Percentiles rank a stretch among this genome's conserved stretches.
These are phyloP conservation scores for Seiridium unicorne DNA, from an alignment of 2,329 filamentous ascomycete species.

Conservation along the genomic window DNA sequence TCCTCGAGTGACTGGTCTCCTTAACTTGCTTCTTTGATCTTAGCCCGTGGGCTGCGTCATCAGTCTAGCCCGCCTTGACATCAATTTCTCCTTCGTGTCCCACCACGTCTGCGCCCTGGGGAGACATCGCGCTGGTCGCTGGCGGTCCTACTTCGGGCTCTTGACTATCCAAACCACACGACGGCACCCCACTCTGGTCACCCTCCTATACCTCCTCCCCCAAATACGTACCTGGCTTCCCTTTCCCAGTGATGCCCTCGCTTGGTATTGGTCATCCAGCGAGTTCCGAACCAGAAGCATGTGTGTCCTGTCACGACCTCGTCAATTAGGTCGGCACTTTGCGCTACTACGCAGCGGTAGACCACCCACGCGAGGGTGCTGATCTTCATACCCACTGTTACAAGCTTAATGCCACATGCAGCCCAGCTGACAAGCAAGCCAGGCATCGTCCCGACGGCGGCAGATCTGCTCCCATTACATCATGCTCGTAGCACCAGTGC, in stretches of 20 bases:
- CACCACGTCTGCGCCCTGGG: neutral
- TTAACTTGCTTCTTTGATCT: neutral
- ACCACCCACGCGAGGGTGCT: neutral
- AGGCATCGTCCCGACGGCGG: neutral
- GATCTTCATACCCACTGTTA: neutral
- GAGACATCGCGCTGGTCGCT: neutral
- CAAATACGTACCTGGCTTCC: no score
- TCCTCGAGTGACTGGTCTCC: neutral
- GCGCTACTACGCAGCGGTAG: neutral
- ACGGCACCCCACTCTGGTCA: no score
- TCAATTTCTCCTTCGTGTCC: neutral
- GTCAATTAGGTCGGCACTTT: no score
- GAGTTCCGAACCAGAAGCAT: neutral
- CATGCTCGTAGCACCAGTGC: neutral
- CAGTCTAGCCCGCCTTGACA: constrained; percentile 1
- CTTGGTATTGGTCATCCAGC: neutral
- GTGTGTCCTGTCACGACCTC: no score
- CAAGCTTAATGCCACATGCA: neutral
- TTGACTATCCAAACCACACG: neutral
- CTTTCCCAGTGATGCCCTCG: no score
- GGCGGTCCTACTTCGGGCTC: constrained; percentile 1
- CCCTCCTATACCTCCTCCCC: no score
- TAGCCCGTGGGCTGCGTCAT: constrained; percentile 4
- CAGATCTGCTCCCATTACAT: constrained; percentile 4
- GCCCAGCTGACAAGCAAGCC: neutral